Conservation (phyloP, 2,329 filamentous ascomycete species). For the Cladosporium sp. region DNA sequence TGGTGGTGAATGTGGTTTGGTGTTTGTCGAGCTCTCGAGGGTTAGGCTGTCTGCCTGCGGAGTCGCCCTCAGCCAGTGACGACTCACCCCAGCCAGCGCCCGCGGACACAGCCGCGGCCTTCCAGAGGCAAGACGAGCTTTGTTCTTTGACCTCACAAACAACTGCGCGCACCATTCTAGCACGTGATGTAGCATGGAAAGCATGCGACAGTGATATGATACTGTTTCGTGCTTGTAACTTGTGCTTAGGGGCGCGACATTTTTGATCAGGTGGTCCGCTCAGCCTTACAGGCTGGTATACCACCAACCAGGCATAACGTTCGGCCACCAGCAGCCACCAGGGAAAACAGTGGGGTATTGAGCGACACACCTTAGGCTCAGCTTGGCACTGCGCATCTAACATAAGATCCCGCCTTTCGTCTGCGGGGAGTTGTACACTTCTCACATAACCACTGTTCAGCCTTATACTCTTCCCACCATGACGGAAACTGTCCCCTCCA, state of each 20-base stretch:
- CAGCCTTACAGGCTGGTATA: background rate
- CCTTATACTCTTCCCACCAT: background rate
- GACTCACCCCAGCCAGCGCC: background rate
- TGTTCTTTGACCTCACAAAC: no score
- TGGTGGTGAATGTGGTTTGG: constrained; percentile 2
- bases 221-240: no score
- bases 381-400: background rate
- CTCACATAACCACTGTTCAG: background rate
- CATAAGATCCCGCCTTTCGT: background rate
- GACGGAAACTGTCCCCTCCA: constrained; percentile 12
- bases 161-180: no score
- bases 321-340: background rate
- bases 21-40: background rate
- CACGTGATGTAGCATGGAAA: no score
- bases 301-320: background rate
- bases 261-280: background rate
- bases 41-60: background rate
- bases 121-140: no score
- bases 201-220: no score
- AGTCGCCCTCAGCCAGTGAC: background rate
- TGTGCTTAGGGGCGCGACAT: background rate
- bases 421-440: background rate
- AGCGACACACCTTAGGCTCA: background rate
- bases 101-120: no score
- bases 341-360: background rate